Conservation (phyloP, 2,329 filamentous ascomycete species). For the Ophiocordyceps camponoti-leonardi region DNA sequence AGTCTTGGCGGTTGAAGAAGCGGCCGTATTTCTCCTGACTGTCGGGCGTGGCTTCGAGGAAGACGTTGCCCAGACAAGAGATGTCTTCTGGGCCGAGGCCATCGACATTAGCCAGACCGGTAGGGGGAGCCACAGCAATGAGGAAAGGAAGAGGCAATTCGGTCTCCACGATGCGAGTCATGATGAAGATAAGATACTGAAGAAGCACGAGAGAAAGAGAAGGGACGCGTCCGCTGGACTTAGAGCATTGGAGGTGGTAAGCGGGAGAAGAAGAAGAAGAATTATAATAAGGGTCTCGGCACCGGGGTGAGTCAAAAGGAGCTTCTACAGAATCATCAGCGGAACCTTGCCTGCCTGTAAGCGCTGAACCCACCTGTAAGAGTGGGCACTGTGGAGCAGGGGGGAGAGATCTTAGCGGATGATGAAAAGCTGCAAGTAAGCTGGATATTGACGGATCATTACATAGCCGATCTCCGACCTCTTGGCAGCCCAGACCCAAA, state of each 20-base stretch:
- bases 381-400: background rate
- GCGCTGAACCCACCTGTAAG: too few relatives aligned
- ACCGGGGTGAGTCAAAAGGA: too few relatives aligned
- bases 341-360: too few relatives aligned
- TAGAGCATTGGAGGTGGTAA: background rate
- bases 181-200: background rate
- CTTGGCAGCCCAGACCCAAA: background rate
- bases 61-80: conserved; percentile 39
- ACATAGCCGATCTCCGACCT: background rate
- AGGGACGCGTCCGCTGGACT: background rate
- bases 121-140: conserved; percentile 35
- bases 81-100: conserved; percentile 41
- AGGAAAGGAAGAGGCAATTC: conserved; percentile 47
- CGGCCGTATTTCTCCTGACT: conserved; percentile 26
- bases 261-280: too few relatives aligned
- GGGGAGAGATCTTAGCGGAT: background rate
- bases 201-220: background rate
- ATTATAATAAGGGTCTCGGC: background rate
- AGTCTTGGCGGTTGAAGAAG: conserved; percentile 31
- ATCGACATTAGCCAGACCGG: conserved; percentile 27
- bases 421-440: background rate
- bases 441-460: background rate
- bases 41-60: conserved; percentile 34
- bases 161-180: conserved; percentile 38
- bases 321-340: background rate